These are phyloP conservation scores for Ottelia alismoides DNA, from an alignment of 106 monocot species.

Conservation along the genomic window DNA sequence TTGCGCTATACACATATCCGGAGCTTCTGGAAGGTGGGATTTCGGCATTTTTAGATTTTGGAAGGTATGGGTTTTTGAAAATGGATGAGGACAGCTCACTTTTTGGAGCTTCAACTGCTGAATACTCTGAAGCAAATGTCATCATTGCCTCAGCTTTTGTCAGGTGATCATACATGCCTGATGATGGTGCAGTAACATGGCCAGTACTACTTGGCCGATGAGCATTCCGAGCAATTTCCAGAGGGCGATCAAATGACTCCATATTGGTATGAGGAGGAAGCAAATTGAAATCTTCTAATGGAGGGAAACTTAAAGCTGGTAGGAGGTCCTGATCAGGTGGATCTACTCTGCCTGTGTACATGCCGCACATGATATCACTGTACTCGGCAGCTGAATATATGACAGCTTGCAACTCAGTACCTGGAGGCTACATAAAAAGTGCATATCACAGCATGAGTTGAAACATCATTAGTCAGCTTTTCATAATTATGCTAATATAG, in stretches of 20 bases:
- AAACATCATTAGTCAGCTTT: no score
- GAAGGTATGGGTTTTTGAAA: conserved; percentile 68
- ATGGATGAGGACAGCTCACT: conserved; percentile 34
- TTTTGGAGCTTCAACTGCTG: conserved; percentile 54
- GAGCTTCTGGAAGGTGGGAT: conserved; percentile 26
- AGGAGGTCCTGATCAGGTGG: conserved; percentile 43
- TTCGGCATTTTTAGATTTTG: conserved; percentile 56
- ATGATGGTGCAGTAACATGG: conserved; percentile 18
- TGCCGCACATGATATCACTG: conserved; percentile 43
- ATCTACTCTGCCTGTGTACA: conserved; percentile 33
- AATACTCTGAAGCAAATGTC: conserved; percentile 86
- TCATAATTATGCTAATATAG: no score
- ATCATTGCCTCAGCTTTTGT: conserved; percentile 78
- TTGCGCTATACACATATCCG: conserved; percentile 42
- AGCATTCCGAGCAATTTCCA: conserved; percentile 27
- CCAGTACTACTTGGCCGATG: conserved; percentile 9
- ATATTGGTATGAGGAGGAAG: conserved; percentile 14
- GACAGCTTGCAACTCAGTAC: conserved; percentile 66
- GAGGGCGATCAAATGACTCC: conserved; percentile 17
- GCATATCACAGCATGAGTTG: no score
- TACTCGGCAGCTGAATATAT: conserved; percentile 37
- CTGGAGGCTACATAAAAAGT: conserved; percentile 59
- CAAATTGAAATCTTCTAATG: conserved; percentile 45
- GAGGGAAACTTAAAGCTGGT: conserved; percentile 29
- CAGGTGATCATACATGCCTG: conserved; percentile 47